phyloP scores from a whole-genome alignment of 1,284 basidiomycete species.

The Porogramme epimiltina region DNA sequence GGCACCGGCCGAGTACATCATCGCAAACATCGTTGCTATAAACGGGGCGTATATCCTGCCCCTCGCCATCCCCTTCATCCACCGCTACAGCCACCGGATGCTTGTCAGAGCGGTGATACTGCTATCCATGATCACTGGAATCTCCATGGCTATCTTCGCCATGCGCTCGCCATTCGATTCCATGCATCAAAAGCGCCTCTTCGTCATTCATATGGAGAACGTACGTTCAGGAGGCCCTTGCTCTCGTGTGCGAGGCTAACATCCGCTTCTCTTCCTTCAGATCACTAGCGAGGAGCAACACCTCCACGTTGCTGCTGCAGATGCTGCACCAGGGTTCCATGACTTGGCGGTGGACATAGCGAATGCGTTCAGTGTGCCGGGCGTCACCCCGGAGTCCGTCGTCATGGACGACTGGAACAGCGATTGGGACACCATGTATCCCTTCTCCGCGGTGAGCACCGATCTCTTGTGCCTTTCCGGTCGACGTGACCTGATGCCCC shows the following conservation, averaged over 20 bases:
- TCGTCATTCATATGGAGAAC: conserved; percentile 87
- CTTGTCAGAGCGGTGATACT: conserved; percentile 52
- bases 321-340: conserved; percentile 79
- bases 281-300: conserved; percentile 74
- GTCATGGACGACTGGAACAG: conserved; percentile 69
- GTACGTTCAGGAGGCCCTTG: conserved; percentile 49
- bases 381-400: conserved; percentile 44
- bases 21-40: conserved; percentile 74
- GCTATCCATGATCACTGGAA: conserved; percentile 47
- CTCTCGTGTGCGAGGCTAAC: neutral
- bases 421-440: conserved; percentile 89
- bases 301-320: conserved; percentile 84
- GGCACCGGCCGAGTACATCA: conserved; percentile 87
- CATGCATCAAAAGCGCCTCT: conserved; percentile 88
- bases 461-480: neutral
- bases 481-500: neutral
- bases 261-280: conserved; percentile 38
- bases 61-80: conserved; percentile 72
- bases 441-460: conserved; percentile 71
- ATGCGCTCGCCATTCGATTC: conserved; percentile 73
- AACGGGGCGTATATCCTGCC: conserved; percentile 66
- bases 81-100: conserved; percentile 62
- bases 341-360: conserved; percentile 66
- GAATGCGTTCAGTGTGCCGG: conserved; percentile 53
- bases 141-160: conserved; percentile 65